These are phyloP conservation scores for Citrus reticulata DNA, from an alignment of 345 rosid species.

Conservation along the genomic window DNA sequence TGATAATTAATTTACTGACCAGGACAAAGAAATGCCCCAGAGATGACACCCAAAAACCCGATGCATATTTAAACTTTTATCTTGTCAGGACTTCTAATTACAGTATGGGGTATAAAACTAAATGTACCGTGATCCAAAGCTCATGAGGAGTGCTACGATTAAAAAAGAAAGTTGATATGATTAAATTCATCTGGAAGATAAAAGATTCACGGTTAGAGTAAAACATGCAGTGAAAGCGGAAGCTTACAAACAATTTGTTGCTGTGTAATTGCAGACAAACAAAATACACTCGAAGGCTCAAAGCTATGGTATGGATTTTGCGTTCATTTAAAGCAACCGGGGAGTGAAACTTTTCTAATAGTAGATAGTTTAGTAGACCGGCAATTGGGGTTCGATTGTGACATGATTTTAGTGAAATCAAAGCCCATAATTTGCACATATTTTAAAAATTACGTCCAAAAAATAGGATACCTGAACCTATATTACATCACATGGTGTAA, in stretches of 20 bases:
- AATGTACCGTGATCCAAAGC: neutral
- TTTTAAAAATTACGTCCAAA: neutral
- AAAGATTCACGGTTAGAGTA: neutral
- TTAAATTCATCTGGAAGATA: neutral
- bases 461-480: neutral
- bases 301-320: neutral
- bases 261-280: neutral
- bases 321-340: neutral
- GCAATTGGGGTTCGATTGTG: neutral
- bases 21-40: neutral
- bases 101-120: neutral
- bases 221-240: too few relatives aligned
- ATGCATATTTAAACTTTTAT: neutral
- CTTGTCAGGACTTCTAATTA: neutral
- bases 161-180: neutral
- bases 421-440: neutral
- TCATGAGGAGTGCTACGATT: neutral
- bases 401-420: neutral
- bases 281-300: neutral
- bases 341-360: neutral
- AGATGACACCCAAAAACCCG: neutral
- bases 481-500: neutral
- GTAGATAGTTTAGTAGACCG: neutral
- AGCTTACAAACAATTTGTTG: neutral
- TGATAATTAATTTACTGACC: constrained; percentile 5